Percentiles rank a stretch among this genome's conserved stretches.
Conservation (phyloP, 208 protist species). For the Kentomonas sorsogonicus region DNA sequence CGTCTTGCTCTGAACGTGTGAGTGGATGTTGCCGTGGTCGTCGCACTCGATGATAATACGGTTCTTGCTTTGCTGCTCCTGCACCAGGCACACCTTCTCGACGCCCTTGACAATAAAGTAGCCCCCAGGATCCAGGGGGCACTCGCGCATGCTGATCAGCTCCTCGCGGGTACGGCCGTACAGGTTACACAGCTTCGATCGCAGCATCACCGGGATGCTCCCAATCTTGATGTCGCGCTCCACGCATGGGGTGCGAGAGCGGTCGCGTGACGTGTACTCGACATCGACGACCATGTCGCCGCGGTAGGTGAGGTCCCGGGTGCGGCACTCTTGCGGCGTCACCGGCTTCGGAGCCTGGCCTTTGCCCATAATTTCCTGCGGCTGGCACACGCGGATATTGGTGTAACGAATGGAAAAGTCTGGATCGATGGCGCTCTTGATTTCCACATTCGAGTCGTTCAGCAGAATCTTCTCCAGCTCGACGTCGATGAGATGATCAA, state of each 20-base stretch:
- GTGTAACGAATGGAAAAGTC: slow-evolving; percentile 85
- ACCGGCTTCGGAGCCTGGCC: slow-evolving; percentile 68
- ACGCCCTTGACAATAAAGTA: slow-evolving; percentile 99
- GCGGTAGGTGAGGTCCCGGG: slow-evolving; percentile 94
- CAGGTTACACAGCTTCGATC: slow-evolving; percentile 96
- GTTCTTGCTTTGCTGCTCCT: slow-evolving; percentile 98
- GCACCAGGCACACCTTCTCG: slow-evolving; percentile 97
- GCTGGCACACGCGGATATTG: slow-evolving; percentile 76
- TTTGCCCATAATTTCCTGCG: slow-evolving; percentile 77
- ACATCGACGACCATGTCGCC: slow-evolving; percentile 86
- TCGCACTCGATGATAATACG: slow-evolving; percentile 96
- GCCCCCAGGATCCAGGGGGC: slow-evolving; percentile 97
- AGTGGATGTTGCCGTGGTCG: slow-evolving; percentile 73
- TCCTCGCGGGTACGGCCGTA: slow-evolving; percentile 85
- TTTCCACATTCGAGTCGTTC: slow-evolving; percentile 85
- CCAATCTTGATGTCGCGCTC: slow-evolving; percentile 94
- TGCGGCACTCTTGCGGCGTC: slow-evolving; percentile 94
- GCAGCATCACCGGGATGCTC: slow-evolving; percentile 99
- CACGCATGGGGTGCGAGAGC: slow-evolving; percentile 40
- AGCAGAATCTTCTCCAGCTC: slow-evolving; percentile 83
- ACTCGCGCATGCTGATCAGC: slow-evolving; percentile 96
- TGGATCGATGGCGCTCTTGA: slow-evolving; percentile 80
- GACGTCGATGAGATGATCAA: slow-evolving; percentile 80
- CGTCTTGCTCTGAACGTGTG: slow-evolving; percentile 88
- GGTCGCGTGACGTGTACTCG: slow-evolving; percentile 74